phyloP scores from a whole-genome alignment of 2,329 filamentous ascomycete genomes.

The Xenoacremonium recifei region DNA sequence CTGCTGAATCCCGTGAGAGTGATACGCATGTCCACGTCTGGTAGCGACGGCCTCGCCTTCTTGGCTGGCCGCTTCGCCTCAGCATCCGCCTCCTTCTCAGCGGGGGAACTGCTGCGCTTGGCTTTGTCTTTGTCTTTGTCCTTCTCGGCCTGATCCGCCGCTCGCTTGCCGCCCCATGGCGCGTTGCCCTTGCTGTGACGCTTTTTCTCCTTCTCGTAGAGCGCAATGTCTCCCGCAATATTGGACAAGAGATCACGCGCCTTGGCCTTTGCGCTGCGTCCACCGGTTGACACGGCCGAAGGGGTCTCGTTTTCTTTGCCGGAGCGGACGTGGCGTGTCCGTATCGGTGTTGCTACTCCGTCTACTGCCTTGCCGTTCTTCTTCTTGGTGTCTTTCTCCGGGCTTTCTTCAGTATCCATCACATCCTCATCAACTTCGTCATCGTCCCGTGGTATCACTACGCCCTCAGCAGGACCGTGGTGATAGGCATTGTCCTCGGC shows the following conservation, averaged over 20 bases:
- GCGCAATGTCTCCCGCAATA: constrained; percentile 77
- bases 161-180: constrained; percentile 63
- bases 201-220: constrained; percentile 94
- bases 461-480: constrained; percentile 46
- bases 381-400: constrained; percentile 30
- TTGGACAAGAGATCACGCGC: constrained; percentile 75
- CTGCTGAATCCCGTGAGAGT: constrained; percentile 80
- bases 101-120: no score
- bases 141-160: constrained; percentile 57
- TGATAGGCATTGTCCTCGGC: constrained; percentile 51
- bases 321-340: constrained; percentile 44
- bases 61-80: constrained; percentile 55
- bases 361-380: constrained; percentile 18
- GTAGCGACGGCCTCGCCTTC: constrained; percentile 56
- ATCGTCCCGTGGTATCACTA: constrained; percentile 41
- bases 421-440: constrained; percentile 39
- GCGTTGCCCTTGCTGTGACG: constrained; percentile 52
- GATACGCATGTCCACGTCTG: constrained; percentile 70
- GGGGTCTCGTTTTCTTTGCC: constrained; percentile 87
- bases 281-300: constrained; percentile 62
- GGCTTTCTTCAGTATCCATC: constrained; percentile 41
- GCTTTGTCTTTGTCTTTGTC: constrained; percentile 42
- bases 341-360: constrained; percentile 38
- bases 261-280: constrained; percentile 84
- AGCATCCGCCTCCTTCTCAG: constrained; percentile 42